Conservation (phyloP, 1,284 basidiomycete genomes). For the Cryptococcus amylolentus region DNA sequence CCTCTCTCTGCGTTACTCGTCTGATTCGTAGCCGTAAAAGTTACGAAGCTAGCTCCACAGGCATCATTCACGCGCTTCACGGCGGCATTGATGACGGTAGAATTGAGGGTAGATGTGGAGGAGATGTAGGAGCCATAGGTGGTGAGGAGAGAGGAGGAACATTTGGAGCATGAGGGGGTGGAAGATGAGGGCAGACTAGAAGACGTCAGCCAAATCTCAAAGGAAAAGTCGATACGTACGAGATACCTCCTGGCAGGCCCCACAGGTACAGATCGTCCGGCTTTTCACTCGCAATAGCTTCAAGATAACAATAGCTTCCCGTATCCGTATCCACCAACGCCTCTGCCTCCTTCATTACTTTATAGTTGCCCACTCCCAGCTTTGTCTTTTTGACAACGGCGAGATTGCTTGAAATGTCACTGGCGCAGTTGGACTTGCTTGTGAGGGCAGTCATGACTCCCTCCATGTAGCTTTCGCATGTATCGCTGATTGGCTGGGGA, state of each 20-base stretch:
- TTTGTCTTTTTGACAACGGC: constrained; percentile 26
- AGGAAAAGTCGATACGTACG: constrained; percentile 30
- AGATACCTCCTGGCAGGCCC: constrained; percentile 36
- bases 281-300: constrained; percentile 27
- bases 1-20: neutral
- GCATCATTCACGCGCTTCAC: constrained; percentile 32
- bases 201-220: neutral
- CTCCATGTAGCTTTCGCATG: constrained; percentile 33
- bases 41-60: constrained; percentile 38
- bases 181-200: constrained; percentile 36
- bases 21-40: neutral
- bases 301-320: constrained; percentile 44
- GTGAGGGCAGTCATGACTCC: constrained; percentile 19
- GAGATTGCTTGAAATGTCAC: constrained; percentile 22
- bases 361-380: constrained; percentile 42
- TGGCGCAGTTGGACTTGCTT: constrained; percentile 35
- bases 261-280: constrained; percentile 50
- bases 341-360: constrained; percentile 36
- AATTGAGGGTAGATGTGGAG: constrained; percentile 34
- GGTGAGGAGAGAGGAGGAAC: constrained; percentile 38
- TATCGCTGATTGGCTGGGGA: constrained; percentile 18
- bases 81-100: constrained; percentile 29
- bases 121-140: constrained; percentile 22
- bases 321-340: constrained; percentile 31
- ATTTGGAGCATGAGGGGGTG: constrained; percentile 44